Conservation (phyloP, 2,329 filamentous ascomycete species). For the Pseudopithomyces maydicus region DNA sequence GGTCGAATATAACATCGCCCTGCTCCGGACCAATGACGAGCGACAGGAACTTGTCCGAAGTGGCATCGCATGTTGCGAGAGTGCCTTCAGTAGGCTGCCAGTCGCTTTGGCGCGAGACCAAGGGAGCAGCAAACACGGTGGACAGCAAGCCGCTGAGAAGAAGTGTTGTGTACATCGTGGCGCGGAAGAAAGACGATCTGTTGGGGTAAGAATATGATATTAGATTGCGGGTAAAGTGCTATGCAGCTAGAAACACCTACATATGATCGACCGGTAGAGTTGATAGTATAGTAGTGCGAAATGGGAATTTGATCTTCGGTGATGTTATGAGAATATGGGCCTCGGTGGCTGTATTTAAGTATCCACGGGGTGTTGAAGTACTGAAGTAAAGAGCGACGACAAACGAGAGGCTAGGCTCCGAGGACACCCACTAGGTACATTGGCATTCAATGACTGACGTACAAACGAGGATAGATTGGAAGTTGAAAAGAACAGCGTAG, state of each 20-base stretch:
- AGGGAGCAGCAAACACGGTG: constrained; percentile 18
- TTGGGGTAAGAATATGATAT: neutral
- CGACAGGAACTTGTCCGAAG: constrained; percentile 24
- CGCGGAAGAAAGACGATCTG: neutral
- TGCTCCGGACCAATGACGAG: constrained; percentile 26
- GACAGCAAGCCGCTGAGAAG: constrained; percentile 21
- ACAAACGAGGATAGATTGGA: neutral
- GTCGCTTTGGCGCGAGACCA: constrained; percentile 6
- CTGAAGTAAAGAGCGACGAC: constrained; percentile 4
- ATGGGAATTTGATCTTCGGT: neutral
- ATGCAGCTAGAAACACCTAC: neutral
- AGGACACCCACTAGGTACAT: constrained; percentile 1
- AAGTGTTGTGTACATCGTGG: constrained; percentile 21
- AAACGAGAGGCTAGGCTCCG: constrained; percentile 9
- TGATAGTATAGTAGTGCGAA: neutral
- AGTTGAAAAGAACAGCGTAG: constrained; percentile 3
- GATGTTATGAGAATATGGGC: neutral
- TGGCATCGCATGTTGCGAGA: constrained; percentile 21
- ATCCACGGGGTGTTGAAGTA: neutral
- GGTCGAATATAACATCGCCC: constrained; percentile 20
- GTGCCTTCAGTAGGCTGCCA: constrained; percentile 25
- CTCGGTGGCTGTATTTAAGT: neutral
- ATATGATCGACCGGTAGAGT: neutral
- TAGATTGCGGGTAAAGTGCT: constrained; percentile 2
- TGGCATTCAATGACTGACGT: neutral